phyloP scores from a whole-genome alignment of 2,329 filamentous ascomycete species.

The Ceratocystiopsis minuta region DNA sequence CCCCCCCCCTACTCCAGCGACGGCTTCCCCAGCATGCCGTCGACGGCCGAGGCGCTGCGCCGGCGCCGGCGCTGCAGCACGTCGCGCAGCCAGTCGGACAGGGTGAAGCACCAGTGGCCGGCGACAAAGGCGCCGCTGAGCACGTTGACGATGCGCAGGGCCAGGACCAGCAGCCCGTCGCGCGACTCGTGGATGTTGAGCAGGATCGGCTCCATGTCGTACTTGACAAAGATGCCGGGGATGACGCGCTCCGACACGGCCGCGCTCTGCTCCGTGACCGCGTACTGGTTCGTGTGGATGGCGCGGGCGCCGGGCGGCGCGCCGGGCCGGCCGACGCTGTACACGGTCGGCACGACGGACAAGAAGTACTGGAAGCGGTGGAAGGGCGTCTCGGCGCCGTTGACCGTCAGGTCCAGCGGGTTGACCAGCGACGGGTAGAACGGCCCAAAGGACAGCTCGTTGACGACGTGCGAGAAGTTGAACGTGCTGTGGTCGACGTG shows the following conservation, averaged over 20 bases:
- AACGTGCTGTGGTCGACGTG: conserved; percentile 77
- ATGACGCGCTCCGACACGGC: conserved; percentile 50
- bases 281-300: conserved; percentile 93
- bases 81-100: conserved; percentile 55
- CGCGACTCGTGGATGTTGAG: conserved; percentile 71
- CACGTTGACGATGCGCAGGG: conserved; percentile 78
- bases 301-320: conserved; percentile 27
- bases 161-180: conserved; percentile 52
- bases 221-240: conserved; percentile 94
- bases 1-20: conserved; percentile 7
- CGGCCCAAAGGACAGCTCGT: conserved; percentile 90
- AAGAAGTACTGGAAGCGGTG: conserved; percentile 98
- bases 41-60: conserved; percentile 19
- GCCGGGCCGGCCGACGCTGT: conserved; percentile 41
- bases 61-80: conserved; percentile 32
- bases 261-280: conserved; percentile 75
- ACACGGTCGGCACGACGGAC: conserved; percentile 84
- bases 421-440: conserved; percentile 90
- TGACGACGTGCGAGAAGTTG: conserved; percentile 96
- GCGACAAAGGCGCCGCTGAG: conserved; percentile 81
- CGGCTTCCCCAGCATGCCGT: conserved; percentile 32
- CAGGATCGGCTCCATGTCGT: conserved; percentile 91
- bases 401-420: conserved; percentile 81
- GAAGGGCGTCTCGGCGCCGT: conserved; percentile 58
- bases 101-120: conserved; percentile 79